Evolutionary conservation across 73 alveolate species (phyloP), one percentile per base, ranked within the genome.

Genomic region (Uronychia binucleata): DNA sequence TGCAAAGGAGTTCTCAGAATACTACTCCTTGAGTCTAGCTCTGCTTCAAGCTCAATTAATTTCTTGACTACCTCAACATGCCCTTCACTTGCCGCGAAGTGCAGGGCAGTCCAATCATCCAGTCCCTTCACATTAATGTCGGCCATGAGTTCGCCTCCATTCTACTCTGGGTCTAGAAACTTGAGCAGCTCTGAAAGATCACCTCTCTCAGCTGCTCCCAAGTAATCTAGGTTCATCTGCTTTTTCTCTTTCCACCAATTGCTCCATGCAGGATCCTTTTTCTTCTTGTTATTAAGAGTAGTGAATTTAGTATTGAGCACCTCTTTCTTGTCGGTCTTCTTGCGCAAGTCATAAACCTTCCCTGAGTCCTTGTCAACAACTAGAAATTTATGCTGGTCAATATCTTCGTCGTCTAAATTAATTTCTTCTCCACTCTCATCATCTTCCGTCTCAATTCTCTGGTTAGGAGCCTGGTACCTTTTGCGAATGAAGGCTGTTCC

Each of bases 1-100:
- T 95, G 96, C 34, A 97, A 58, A 13, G 98, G 98, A 1, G 99
- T 97, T 87, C 97, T 91, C 80, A 82, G 86, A 82, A 86, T 86
- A 13, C 83, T 26, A 30, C 87, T 76, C 59, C 1, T 25, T 27
- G 92, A 83, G 28, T 78, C 92, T 58, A 34, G 60, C 28, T 86
- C 92, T 5, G 60, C 59, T 1, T 86, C 90, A 26, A 35, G 79
- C 28, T 78, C 80, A 19, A 90, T 28, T 25, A 90, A 81, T 29
- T 78, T 85, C 13, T 80, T 79, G 14, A 77, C 84, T 8, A 88
- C 86, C 32, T 79, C 86, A 26, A 26, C 30, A 60, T 78, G 77
- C 32, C 93, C 93, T 57, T 90, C 93, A 77, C 81, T 80, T 11
- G 96, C 91, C 1, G 96, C 96, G 31, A 90, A 76, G 84, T 93